A percentile compares a stretch with the other conserved stretches of the same genome.
Conservation (phyloP, 2,329 filamentous ascomycete genomes). For the Talaromyces atroroseus region DNA sequence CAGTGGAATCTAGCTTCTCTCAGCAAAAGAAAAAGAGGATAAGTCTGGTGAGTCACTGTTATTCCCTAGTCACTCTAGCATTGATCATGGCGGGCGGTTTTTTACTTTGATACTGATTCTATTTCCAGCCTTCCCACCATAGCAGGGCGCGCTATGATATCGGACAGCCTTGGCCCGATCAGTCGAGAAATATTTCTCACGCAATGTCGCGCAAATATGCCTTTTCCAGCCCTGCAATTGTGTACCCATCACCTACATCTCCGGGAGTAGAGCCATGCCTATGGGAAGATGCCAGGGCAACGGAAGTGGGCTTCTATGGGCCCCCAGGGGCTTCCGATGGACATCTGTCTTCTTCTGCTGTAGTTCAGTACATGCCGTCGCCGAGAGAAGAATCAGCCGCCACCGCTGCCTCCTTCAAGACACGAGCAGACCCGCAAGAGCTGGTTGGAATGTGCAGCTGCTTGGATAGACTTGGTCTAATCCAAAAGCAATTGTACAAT, state of each 20-base stretch:
- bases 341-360: slow-evolving; percentile 20
- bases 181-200: background rate
- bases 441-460: slow-evolving; percentile 22
- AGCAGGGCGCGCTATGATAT: slow-evolving; percentile 4
- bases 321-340: slow-evolving; percentile 2
- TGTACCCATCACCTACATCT: slow-evolving; percentile 3
- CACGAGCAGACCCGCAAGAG: slow-evolving; percentile 3
- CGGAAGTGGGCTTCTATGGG: background rate
- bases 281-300: background rate
- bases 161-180: background rate
- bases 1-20: background rate
- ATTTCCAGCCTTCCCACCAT: background rate
- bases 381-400: slow-evolving; percentile 17
- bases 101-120: slow-evolving; percentile 15
- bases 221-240: background rate
- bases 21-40: background rate
- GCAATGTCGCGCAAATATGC: slow-evolving; percentile 2
- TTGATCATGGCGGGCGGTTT: background rate
- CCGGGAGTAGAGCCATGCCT: background rate
- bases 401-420: slow-evolving; percentile 22
- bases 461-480: slow-evolving; percentile 24
- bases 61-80: background rate
- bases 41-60: background rate
- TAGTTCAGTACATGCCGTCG: slow-evolving; percentile 24
- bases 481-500: slow-evolving; percentile 28